Base-by-base conservation (phyloP, 805 yeast species). In the Allodekkera sacchari region DNA sequence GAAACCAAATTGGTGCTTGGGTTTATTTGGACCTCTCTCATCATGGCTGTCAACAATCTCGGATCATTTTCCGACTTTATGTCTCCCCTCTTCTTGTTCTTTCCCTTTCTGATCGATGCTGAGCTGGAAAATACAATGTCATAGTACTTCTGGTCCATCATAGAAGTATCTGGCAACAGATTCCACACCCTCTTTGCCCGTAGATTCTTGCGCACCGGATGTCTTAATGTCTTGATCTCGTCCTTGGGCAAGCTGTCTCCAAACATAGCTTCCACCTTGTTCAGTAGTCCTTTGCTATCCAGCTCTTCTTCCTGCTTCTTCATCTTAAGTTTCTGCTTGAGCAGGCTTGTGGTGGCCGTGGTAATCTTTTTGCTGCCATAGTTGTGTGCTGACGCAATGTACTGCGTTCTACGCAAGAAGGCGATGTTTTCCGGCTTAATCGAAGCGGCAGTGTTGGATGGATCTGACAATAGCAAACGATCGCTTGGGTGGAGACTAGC, bases 361-460 rank as follows among this genome's bases (percentile, higher is more conserved):
- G 30, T 32, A 18, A 30, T 25, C n/a, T 23, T 20, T 9, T 24
- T 34, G 9, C 32, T 30, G 17, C 26, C 30, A 33, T 38, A 40
- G 19, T 33, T 57, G 50, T 67, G 67, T 31, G 74, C 77, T 22
- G 82, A 74, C 8, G 94, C 72, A 37, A 85, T 81, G 53, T 89
- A 89, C 52, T 92, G 97, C 0, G 98, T 89, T 61, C 97, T 77
- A 62, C 96, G 77, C 52, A 89, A 67, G 59, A 89, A 88, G n/a
- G 59, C 48, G 17, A 59, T 63, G 25, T 35, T 37, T 18, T 52
- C 55, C 8, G 51, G 44, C 27, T 52, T 37, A 49, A 71, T 35
- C 52, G 50, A 54, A 37, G 64, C 61, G n/a, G n/a, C n/a, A 14
- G 68, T 63, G 16, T 69, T 65, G 3, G 71, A 74, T 16, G 96